Percentiles rank a stretch among this genome's conserved stretches.
These are phyloP conservation scores for Endocalyx cinctus DNA, from an alignment of 2,329 filamentous ascomycete species.

Conservation along the genomic window DNA sequence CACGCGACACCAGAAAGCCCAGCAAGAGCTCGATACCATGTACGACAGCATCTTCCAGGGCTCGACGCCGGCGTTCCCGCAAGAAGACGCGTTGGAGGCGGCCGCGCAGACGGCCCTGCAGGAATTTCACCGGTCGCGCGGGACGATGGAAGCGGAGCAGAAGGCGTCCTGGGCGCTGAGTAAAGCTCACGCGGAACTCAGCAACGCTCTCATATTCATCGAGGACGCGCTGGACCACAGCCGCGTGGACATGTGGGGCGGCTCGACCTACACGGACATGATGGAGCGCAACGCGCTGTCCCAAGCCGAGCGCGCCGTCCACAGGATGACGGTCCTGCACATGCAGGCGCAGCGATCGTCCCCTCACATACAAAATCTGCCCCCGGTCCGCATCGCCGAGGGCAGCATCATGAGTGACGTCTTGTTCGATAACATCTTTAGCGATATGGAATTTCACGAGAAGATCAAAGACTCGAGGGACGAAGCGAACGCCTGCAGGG, in stretches of 20 bases:
- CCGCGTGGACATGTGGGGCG: slow-evolving; percentile 45
- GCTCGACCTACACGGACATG: slow-evolving; percentile 44
- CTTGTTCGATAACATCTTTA: slow-evolving; percentile 52
- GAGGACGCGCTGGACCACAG: slow-evolving; percentile 37
- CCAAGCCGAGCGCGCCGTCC: slow-evolving; percentile 38
- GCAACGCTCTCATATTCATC: slow-evolving; percentile 31
- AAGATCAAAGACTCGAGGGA: slow-evolving; percentile 41
- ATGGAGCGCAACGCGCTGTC: slow-evolving; percentile 49
- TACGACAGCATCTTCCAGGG: slow-evolving; percentile 52
- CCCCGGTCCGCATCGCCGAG: slow-evolving; percentile 37
- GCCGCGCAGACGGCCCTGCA: slow-evolving; percentile 28
- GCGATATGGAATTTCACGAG: slow-evolving; percentile 47
- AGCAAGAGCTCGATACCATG: slow-evolving; percentile 44
- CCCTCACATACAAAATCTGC: slow-evolving; percentile 33
- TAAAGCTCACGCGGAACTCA: slow-evolving; percentile 33
- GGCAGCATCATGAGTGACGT: slow-evolving; percentile 45
- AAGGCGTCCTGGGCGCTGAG: slow-evolving; percentile 36
- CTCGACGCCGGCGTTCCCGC: slow-evolving; percentile 46
- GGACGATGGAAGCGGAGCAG: slow-evolving; percentile 33
- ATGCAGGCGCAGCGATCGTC: slow-evolving; percentile 36
- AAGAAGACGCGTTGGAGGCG: slow-evolving; percentile 46
- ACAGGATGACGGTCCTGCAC: slow-evolving; percentile 35
- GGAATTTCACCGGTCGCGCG: slow-evolving; percentile 33
- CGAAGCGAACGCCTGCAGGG: background rate
- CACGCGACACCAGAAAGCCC: slow-evolving; percentile 33